A percentile compares a stretch with the other conserved stretches of the same genome.
Conservation (phyloP, 1,139 yeast species). For the Yamadazyma diospyri region DNA sequence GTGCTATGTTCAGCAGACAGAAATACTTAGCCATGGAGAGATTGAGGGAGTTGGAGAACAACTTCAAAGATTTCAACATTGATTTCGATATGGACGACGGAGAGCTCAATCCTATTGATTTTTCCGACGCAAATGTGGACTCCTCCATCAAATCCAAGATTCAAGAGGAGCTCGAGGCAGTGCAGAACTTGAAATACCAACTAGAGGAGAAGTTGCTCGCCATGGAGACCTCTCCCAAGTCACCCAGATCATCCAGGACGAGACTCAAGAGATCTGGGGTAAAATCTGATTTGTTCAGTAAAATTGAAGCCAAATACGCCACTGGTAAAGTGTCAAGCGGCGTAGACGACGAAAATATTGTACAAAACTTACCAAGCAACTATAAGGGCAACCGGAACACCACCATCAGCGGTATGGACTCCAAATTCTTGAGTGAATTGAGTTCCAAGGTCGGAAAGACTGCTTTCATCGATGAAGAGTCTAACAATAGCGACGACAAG, state of each 20-base stretch:
- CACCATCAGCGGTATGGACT: slow-evolving; percentile 43
- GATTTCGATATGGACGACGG: slow-evolving; percentile 38
- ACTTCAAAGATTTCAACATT: slow-evolving; percentile 58
- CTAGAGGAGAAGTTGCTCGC: slow-evolving; percentile 33
- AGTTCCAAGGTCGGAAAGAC: slow-evolving; percentile 46
- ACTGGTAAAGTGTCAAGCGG: slow-evolving; percentile 37
- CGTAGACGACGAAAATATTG: slow-evolving; percentile 16
- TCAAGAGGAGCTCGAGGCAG: slow-evolving; percentile 44
- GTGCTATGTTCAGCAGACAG: slow-evolving; percentile 55
- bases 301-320: slow-evolving; percentile 47
- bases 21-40: slow-evolving; percentile 65
- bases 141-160: slow-evolving; percentile 34
- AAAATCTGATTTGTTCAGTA: slow-evolving; percentile 23
- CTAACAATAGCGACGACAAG: slow-evolving; percentile 4
- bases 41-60: slow-evolving; percentile 56
- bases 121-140: slow-evolving; percentile 22
- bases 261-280: neutral
- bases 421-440: slow-evolving; percentile 57
- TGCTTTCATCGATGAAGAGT: slow-evolving; percentile 27
- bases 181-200: slow-evolving; percentile 42
- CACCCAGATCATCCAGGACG: slow-evolving; percentile 9
- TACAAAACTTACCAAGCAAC: slow-evolving; percentile 9
- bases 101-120: slow-evolving; percentile 8
- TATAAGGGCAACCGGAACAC: slow-evolving; percentile 31
- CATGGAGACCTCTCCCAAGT: slow-evolving; percentile 12